Evolutionary conservation across 1,284 basidiomycete species (phyloP), one percentile per base, ranked within the genome.

Genomic region (Ustilago cynodontis): DNA sequence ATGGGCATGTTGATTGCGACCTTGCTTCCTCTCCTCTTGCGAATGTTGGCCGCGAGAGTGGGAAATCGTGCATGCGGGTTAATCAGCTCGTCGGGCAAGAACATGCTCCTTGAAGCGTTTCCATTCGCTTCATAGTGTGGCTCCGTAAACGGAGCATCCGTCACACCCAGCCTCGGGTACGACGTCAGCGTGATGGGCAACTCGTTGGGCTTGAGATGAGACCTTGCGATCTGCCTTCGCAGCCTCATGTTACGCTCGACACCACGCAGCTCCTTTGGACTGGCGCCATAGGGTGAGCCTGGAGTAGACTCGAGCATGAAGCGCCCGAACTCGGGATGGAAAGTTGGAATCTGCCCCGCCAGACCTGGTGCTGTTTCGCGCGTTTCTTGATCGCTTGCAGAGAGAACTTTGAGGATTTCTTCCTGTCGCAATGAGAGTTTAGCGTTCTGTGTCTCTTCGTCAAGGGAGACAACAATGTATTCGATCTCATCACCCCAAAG

Each of bases 401-500:
- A 79, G 50, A 99, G 90, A 85, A 94, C 93, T 35, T 90, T 89
- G 43, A 99, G 89, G 74, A 99, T 97, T 88, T 99, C 95, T 2
- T 92, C 92, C 87, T 99, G 97, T 39, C 95, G 90, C 22, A 99
- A 89, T 41, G 94, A 96, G 28, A 99, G 89, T 75, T 91, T 92
- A 1, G 94, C 97, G 74, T 93, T 93, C 86, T 92, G 92, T 45
- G 89, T 85, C 65, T 90, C 88, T 75, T 93, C 89, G 87, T 98
- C 93, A 84, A 98, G 92, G 4, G 91, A 89, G 62, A 98, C 89
- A 73, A 99, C 93, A 91, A 99, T 94, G 87, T 98, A 98, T 86
- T 99, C 97, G 83, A 99, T 90, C 95, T 99, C 97, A 84, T 99
- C 97, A 31, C 97, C 97, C 97, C 97, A 99, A n/a, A 98, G 90